A percentile compares a stretch with the other conserved stretches of the same genome.
Evolutionary conservation across 352 stramenopile genomes (phyloP).

Genomic region (Phytophthora cajani): DNA sequence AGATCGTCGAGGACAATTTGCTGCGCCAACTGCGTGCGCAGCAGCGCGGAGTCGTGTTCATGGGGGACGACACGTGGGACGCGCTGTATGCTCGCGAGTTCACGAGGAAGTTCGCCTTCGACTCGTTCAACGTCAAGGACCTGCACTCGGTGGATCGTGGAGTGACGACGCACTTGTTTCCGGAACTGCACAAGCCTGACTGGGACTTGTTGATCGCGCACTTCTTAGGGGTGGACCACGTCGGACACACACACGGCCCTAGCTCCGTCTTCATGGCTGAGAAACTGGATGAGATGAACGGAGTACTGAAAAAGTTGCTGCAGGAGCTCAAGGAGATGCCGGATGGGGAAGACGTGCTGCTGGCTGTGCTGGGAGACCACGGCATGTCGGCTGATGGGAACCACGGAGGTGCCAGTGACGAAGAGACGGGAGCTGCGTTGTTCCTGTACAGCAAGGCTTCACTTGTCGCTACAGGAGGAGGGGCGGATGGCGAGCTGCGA

Average conservation of each 20-base stretch:
- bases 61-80: conserved; percentile 99
- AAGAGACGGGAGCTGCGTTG: conserved; percentile 96
- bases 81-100: conserved; percentile 94
- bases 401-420: conserved; percentile 95
- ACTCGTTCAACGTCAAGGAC: conserved; percentile 99
- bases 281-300: conserved; percentile 97
- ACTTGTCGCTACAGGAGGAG: conserved; percentile 30
- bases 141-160: conserved; percentile 98
- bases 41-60: conserved; percentile 90
- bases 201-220: conserved; percentile 89
- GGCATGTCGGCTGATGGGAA: conserved; percentile 99
- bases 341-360: conserved; percentile 78
- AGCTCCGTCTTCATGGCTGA: conserved; percentile 93
- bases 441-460: conserved; percentile 90
- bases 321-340: conserved; percentile 56
- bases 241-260: conserved; percentile 97
- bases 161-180: conserved; percentile 77
- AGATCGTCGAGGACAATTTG: conserved; percentile 97
- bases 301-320: conserved; percentile 80
- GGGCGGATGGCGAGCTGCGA: conserved; percentile 21
- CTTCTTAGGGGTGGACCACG: conserved; percentile 96
- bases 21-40: conserved; percentile 85
- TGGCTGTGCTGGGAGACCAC: conserved; percentile 97
- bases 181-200: conserved; percentile 64
- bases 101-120: conserved; percentile 93